phyloP scores from a whole-genome alignment of 2,329 filamentous ascomycete species.

The Trichoderma atrobrunneum region DNA sequence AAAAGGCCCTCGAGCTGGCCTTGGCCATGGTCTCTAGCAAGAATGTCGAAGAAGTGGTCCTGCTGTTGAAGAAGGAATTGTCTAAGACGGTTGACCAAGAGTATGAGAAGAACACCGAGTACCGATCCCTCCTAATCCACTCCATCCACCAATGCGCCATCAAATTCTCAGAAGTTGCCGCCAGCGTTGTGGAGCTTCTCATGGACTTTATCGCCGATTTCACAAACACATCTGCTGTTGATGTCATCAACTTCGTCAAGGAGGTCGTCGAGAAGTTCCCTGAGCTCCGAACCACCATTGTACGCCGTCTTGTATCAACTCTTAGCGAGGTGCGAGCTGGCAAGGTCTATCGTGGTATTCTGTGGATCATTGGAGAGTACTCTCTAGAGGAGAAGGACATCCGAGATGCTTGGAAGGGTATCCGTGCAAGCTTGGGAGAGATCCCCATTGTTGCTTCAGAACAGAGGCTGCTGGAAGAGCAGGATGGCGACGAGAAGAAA shows the following conservation, averaged over 20 bases:
- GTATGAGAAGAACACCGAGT: slow-evolving; percentile 97
- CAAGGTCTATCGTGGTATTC: slow-evolving; percentile 92
- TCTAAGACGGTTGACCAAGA: slow-evolving; percentile 97
- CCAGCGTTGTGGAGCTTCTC: slow-evolving; percentile 90
- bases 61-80: slow-evolving; percentile 95
- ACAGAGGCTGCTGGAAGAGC: slow-evolving; percentile 84
- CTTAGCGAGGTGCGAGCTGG: slow-evolving; percentile 90
- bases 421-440: slow-evolving; percentile 88
- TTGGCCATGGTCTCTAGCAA: slow-evolving; percentile 98
- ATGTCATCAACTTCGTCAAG: slow-evolving; percentile 98
- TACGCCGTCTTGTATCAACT: slow-evolving; percentile 84
- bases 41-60: slow-evolving; percentile 95
- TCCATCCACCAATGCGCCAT: slow-evolving; percentile 98
- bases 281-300: slow-evolving; percentile 79
- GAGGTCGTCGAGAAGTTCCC: slow-evolving; percentile 99
- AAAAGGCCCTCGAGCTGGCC: slow-evolving; percentile 84
- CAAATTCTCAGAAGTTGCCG: slow-evolving; percentile 97
- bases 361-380: slow-evolving; percentile 98
- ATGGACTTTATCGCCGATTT: slow-evolving; percentile 99
- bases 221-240: slow-evolving; percentile 93
- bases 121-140: slow-evolving; percentile 91
- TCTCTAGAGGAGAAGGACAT: slow-evolving; percentile 92
- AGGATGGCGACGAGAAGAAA: slow-evolving; percentile 65
- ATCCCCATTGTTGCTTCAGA: slow-evolving; percentile 96
- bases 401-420: slow-evolving; percentile 93